A percentile compares a stretch with the other conserved stretches of the same genome.
Evolutionary conservation across 2,329 filamentous ascomycete species (phyloP).

Genomic region (Penicillium vulpinum): DNA sequence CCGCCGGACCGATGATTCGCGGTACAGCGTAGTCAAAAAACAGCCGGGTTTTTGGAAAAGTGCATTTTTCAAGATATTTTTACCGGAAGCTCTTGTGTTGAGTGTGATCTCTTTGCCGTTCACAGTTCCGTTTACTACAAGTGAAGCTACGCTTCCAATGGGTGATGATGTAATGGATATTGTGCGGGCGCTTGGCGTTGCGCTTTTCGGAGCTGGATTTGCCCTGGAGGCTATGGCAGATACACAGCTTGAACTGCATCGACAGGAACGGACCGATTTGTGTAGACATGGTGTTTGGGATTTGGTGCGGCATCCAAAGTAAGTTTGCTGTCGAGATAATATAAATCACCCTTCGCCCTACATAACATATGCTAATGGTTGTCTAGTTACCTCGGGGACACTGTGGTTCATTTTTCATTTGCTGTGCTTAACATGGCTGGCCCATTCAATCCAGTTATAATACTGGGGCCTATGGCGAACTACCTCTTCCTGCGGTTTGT

Average conservation of each 20-base stretch:
- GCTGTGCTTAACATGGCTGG: conserved; percentile 57
- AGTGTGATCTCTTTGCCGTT: conserved; percentile 59
- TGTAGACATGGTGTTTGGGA: conserved; percentile 62
- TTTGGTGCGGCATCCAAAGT: conserved; percentile 64
- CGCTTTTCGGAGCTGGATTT: conserved; percentile 58
- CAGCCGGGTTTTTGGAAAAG: conserved; percentile 60
- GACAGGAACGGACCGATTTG: conserved; percentile 45
- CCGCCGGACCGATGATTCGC: conserved; percentile 57
- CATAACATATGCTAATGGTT: conserved; percentile 5
- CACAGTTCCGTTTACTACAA: conserved; percentile 53
- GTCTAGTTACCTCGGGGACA: conserved; percentile 60
- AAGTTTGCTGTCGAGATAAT: conserved; percentile 31
- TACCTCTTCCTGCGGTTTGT: conserved; percentile 60
- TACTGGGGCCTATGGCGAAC: conserved; percentile 59
- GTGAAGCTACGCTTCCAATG: conserved; percentile 32
- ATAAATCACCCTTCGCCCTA: not conserved
- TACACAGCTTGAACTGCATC: conserved; percentile 55
- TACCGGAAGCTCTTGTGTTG: conserved; percentile 60
- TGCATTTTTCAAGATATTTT: conserved; percentile 55
- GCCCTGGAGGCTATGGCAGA: conserved; percentile 60
- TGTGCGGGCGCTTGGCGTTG: conserved; percentile 50
- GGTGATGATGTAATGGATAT: conserved; percentile 22
- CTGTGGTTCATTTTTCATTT: conserved; percentile 61
- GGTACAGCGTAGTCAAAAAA: conserved; percentile 55
- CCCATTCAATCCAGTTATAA: conserved; percentile 55